Evolutionary conservation across 208 protist species (phyloP).

Genomic region (Acanthamoeba castellanii): DNA sequence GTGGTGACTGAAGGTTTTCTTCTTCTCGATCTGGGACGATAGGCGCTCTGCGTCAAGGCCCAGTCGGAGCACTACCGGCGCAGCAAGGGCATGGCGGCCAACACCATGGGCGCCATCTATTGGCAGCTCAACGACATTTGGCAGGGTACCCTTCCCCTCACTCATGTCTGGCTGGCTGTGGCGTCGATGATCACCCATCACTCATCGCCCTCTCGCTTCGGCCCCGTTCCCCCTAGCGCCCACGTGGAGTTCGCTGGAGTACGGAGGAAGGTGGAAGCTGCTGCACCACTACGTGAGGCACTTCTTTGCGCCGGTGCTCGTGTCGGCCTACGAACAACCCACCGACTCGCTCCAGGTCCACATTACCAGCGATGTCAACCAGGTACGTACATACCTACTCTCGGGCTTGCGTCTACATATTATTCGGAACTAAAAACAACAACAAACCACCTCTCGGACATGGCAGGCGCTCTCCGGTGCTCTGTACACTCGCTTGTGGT

Average conservation of each 20-base stretch:
- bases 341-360: not conserved
- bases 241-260: conserved; percentile 84
- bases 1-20: too few species aligned
- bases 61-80: conserved; percentile 1
- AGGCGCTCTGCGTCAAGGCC: conserved; percentile 16
- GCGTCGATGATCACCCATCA: too few species aligned
- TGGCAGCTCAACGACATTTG: conserved; percentile 91
- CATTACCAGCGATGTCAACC: conserved; percentile 28
- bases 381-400: not conserved
- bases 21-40: not conserved
- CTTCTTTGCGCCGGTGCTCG: conserved; percentile 78
- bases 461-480: not conserved
- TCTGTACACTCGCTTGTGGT: conserved; percentile 24
- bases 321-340: conserved; percentile 27
- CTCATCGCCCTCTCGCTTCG: too few species aligned
- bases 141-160: conserved; percentile 68
- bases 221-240: not conserved
- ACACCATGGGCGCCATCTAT: conserved; percentile 81
- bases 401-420: too few species aligned
- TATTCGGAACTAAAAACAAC: not conserved
- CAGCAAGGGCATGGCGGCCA: conserved; percentile 20
- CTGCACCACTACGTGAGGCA: conserved; percentile 81
- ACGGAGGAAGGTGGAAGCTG: conserved; percentile 83
- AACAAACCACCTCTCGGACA: not conserved
- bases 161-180: not conserved